phyloP scores from a whole-genome alignment of 176 grass and related monocot genomes.

The Pharus latifolius region DNA sequence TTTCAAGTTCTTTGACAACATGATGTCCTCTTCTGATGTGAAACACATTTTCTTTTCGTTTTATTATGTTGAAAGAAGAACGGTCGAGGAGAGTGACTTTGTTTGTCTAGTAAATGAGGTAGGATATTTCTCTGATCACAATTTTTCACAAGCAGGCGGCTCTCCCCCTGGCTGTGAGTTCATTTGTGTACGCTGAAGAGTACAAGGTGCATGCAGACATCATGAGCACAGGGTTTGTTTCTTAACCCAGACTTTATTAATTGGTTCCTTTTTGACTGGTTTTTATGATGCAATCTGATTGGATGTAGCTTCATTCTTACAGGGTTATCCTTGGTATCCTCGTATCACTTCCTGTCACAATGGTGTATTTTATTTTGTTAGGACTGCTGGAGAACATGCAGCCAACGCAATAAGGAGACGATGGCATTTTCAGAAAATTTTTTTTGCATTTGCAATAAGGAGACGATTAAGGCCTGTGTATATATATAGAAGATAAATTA shows the following conservation, averaged over 20 bases:
- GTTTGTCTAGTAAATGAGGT: background rate
- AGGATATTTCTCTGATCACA: background rate
- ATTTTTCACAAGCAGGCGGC: slow-evolving; percentile 41
- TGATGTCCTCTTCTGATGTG: background rate
- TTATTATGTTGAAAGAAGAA: background rate
- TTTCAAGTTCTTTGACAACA: background rate
- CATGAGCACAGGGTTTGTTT: slow-evolving; percentile 83
- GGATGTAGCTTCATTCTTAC: background rate
- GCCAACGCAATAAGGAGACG: background rate
- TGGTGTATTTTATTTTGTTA: slow-evolving; percentile 63
- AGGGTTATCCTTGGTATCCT: slow-evolving; percentile 85
- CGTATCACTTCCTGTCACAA: slow-evolving; percentile 61
- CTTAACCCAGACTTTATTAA: background rate
- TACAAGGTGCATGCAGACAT: slow-evolving; percentile 82
- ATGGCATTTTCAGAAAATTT: too few relatives aligned
- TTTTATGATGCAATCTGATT: background rate
- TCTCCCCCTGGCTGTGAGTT: slow-evolving; percentile 65
- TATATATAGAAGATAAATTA: too few relatives aligned
- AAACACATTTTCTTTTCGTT: background rate
- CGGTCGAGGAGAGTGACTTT: background rate
- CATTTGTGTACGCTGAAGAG: slow-evolving; percentile 89
- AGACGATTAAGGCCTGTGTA: background rate
- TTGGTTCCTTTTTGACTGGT: background rate
- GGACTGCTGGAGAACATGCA: background rate
- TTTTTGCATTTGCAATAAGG: background rate